Evolutionary conservation across 2,329 filamentous ascomycete species (phyloP).

Genomic region (Ustulina deusta): DNA sequence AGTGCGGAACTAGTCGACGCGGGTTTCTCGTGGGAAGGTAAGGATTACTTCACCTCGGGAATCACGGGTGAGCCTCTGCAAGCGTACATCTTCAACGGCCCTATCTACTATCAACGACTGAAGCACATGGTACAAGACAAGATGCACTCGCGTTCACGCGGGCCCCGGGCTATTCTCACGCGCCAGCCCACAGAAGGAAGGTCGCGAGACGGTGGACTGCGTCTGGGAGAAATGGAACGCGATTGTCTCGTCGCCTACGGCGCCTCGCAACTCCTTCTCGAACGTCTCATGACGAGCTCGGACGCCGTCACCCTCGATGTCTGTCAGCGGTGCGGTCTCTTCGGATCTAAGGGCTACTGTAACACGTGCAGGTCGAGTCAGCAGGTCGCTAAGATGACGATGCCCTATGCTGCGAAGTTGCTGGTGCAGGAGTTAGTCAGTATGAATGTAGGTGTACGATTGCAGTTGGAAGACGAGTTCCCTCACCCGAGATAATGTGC

Average conservation of each 20-base stretch:
- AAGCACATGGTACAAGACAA: slow-evolving; percentile 99
- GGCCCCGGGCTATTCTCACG: slow-evolving; percentile 90
- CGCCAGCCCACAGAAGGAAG: slow-evolving; percentile 96
- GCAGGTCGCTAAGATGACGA: slow-evolving; percentile 90
- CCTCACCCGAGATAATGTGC: slow-evolving; percentile 65
- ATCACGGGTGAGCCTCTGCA: slow-evolving; percentile 95
- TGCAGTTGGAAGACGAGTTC: slow-evolving; percentile 95
- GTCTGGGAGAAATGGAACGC: slow-evolving; percentile 98
- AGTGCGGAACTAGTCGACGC: slow-evolving; percentile 83
- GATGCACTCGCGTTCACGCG: slow-evolving; percentile 95
- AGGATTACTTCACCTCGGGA: slow-evolving; percentile 94
- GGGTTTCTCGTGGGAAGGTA: slow-evolving; percentile 96
- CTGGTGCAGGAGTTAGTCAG: slow-evolving; percentile 95
- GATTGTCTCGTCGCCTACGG: slow-evolving; percentile 98
- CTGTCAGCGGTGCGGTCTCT: slow-evolving; percentile 92
- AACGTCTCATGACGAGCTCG: slow-evolving; percentile 93
- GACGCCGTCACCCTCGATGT: slow-evolving; percentile 93
- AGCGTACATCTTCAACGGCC: slow-evolving; percentile 97
- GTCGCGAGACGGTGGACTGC: slow-evolving; percentile 89
- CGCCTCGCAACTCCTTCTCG: slow-evolving; percentile 89
- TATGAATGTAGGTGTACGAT: slow-evolving; percentile 96
- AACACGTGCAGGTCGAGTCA: slow-evolving; percentile 89
- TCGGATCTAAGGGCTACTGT: slow-evolving; percentile 96
- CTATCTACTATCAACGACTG: slow-evolving; percentile 99
- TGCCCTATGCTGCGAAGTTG: slow-evolving; percentile 97